These are phyloP conservation scores for Rhodotorula sp. DNA, from an alignment of 1,284 basidiomycete genomes.

Conservation along the genomic window DNA sequence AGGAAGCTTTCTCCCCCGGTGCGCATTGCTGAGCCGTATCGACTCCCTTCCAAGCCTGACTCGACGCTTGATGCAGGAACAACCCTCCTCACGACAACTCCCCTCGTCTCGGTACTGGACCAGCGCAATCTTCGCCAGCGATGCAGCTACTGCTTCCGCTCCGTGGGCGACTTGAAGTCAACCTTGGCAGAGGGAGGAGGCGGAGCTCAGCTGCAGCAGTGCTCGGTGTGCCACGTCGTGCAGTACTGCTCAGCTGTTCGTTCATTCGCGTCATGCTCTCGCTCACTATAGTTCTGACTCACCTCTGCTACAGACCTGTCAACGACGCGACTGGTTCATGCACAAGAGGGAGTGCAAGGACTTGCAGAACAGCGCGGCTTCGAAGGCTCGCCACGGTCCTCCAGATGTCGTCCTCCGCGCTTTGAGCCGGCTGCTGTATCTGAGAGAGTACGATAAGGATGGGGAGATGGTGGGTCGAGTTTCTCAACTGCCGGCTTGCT, in stretches of 20 bases:
- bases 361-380: constrained; percentile 47
- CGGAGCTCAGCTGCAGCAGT: constrained; percentile 46
- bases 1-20: constrained; percentile 1
- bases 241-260: constrained; percentile 70
- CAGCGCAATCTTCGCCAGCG: constrained; percentile 59
- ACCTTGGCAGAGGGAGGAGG: neutral
- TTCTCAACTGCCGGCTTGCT: neutral
- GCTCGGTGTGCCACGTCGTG: constrained; percentile 65
- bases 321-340: constrained; percentile 68
- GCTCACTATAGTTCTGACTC: neutral
- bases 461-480: constrained; percentile 43
- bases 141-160: constrained; percentile 66
- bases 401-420: constrained; percentile 71
- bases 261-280: constrained; percentile 24
- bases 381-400: constrained; percentile 45
- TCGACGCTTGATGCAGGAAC: constrained; percentile 54
- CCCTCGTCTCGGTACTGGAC: constrained; percentile 66
- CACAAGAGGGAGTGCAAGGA: constrained; percentile 77
- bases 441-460: constrained; percentile 57
- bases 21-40: neutral
- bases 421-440: constrained; percentile 64
- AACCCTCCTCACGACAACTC: constrained; percentile 58
- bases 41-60: neutral
- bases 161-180: constrained; percentile 42
- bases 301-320: constrained; percentile 60